Evolutionary conservation across 306 rosid species (phyloP).

Genomic region (Gastrolobium bilobum): DNA sequence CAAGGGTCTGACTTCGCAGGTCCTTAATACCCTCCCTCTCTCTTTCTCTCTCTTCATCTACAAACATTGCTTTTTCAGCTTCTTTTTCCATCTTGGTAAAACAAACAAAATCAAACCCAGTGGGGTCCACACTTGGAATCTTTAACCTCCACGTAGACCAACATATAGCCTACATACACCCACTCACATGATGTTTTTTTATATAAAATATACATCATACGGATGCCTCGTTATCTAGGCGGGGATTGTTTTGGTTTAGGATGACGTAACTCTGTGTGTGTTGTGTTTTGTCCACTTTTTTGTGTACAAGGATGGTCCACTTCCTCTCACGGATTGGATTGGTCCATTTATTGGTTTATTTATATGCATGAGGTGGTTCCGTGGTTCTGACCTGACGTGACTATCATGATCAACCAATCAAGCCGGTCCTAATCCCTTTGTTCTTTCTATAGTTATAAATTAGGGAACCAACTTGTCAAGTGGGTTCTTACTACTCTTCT

Average conservation of each 20-base stretch:
- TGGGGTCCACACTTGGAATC: no score
- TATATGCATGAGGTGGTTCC: constrained; percentile 40
- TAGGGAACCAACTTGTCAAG: constrained; percentile 6
- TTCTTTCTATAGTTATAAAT: constrained; percentile 34
- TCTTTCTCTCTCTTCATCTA: constrained; percentile 12
- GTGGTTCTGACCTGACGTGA: constrained; percentile 32
- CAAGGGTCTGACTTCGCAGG: constrained; percentile 96
- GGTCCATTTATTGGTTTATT: constrained; percentile 39
- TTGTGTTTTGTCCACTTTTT: no score
- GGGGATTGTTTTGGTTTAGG: no score
- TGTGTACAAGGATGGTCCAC: no score
- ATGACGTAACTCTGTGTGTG: no score
- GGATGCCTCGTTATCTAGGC: no score
- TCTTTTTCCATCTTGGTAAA: constrained; percentile 58
- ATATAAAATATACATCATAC: constrained; percentile 1
- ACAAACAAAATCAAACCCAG: constrained; percentile 58
- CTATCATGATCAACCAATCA: constrained; percentile 49
- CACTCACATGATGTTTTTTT: not conserved
- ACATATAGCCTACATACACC: not conserved
- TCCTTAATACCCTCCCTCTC: constrained; percentile 49
- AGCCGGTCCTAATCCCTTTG: not conserved
- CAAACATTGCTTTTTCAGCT: constrained; percentile 58
- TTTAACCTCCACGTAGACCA: not conserved
- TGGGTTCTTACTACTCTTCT: constrained; percentile 8
- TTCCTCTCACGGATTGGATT: constrained; percentile 13